These are phyloP conservation scores for Colletotrichum orbiculare DNA, from an alignment of 2,329 filamentous ascomycete species.

Conservation along the genomic window DNA sequence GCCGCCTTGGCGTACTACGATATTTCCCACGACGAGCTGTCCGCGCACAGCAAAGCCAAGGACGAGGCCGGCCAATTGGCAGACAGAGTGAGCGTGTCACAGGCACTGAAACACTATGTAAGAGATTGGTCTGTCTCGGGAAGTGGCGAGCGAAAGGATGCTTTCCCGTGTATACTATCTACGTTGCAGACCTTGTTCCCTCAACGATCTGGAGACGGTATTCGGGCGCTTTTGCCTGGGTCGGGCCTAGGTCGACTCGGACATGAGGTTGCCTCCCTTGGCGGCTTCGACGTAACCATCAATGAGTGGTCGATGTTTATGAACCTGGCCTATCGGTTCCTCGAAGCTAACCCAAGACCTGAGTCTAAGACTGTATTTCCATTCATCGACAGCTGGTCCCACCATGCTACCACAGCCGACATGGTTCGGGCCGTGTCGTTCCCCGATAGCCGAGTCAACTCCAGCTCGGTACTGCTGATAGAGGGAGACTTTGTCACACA, in stretches of 20 bases:
- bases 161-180: slow-evolving; percentile 52
- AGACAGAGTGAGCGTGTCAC: slow-evolving; percentile 61
- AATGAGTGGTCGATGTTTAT: slow-evolving; percentile 71
- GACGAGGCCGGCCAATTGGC: slow-evolving; percentile 50
- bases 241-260: slow-evolving; percentile 64
- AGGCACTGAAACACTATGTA: slow-evolving; percentile 67
- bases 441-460: slow-evolving; percentile 52
- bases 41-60: slow-evolving; percentile 52
- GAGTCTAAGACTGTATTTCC: slow-evolving; percentile 54
- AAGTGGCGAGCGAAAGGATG: slow-evolving; percentile 54
- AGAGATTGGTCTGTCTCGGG: slow-evolving; percentile 66
- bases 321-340: slow-evolving; percentile 64
- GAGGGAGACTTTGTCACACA: slow-evolving; percentile 67
- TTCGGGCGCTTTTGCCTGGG: slow-evolving; percentile 62
- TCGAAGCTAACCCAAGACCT: slow-evolving; percentile 47
- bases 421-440: slow-evolving; percentile 59
- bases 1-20: slow-evolving; percentile 59
- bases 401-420: slow-evolving; percentile 60
- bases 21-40: slow-evolving; percentile 55
- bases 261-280: slow-evolving; percentile 59
- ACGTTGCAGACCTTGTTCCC: slow-evolving; percentile 48
- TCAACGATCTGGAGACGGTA: slow-evolving; percentile 23
- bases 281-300: slow-evolving; percentile 61
- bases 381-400: slow-evolving; percentile 67
- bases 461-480: slow-evolving; percentile 55